A percentile compares a stretch with the other conserved stretches of the same genome.
These are phyloP conservation scores for Rhodotorula paludigena DNA, from an alignment of 768 basidiomycete species.

Conservation along the genomic window DNA sequence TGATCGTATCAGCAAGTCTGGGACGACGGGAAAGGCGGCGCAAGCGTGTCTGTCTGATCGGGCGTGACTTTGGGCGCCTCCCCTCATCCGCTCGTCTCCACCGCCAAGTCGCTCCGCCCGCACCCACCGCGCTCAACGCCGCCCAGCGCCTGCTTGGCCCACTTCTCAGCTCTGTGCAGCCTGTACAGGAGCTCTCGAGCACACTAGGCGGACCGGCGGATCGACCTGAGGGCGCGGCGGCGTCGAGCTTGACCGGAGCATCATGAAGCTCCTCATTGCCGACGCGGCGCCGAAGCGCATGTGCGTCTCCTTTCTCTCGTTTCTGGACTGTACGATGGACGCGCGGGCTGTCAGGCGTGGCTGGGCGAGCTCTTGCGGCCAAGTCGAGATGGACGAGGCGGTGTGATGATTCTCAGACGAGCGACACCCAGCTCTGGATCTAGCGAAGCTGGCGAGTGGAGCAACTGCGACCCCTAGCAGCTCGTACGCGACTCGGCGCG, in stretches of 20 bases:
- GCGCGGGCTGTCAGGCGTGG: too few species aligned
- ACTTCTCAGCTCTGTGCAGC: too few species aligned
- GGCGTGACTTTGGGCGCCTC: too few species aligned
- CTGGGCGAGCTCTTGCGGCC: not conserved
- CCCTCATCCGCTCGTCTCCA: too few species aligned
- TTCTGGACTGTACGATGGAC: accelerated
- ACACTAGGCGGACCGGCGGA: too few species aligned
- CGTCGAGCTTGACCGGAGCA: not conserved
- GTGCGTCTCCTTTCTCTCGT: slow-evolving; percentile 7
- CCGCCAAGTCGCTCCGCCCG: too few species aligned
- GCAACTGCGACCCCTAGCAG: not conserved
- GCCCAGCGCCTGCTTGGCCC: too few species aligned
- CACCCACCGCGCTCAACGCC: too few species aligned
- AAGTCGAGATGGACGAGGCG: not conserved
- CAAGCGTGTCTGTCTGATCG: too few species aligned
- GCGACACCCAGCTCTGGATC: not conserved
- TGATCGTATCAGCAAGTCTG: too few species aligned
- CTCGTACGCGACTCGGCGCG: not conserved
- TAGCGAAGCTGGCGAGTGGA: not conserved
- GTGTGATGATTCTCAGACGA: not conserved
- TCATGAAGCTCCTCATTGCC: slow-evolving; percentile 29
- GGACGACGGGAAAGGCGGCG: too few species aligned
- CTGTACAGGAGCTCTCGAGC: too few species aligned
- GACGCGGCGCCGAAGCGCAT: slow-evolving; percentile 36
- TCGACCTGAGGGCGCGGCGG: not conserved